phyloP scores from a whole-genome alignment of 192 early-diverging fungal genomes.

The Lobosporangium transversale region DNA sequence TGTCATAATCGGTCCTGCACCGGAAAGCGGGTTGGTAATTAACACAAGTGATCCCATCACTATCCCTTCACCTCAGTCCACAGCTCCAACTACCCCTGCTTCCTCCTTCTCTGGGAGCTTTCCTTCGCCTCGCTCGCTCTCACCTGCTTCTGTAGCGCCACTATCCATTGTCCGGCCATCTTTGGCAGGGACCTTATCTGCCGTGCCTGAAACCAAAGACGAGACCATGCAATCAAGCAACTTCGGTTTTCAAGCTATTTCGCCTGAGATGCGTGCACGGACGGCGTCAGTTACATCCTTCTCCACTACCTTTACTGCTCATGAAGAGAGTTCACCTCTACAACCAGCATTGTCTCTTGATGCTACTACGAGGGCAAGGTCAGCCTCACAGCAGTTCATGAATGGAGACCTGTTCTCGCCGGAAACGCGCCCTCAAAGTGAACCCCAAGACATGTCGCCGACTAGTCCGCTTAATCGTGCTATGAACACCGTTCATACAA shows the following conservation, averaged over 20 bases:
- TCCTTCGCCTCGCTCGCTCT: not conserved
- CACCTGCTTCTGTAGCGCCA: slow-evolving; percentile 7
- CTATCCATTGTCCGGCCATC: slow-evolving; percentile 6
- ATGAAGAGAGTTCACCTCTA: not conserved
- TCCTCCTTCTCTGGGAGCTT: slow-evolving; percentile 6
- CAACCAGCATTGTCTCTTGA: not conserved
- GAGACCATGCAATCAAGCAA: not conserved
- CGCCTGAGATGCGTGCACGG: not conserved
- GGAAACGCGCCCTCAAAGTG: not conserved
- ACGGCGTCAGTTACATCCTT: not conserved
- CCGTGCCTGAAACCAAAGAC: not conserved
- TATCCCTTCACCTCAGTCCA: slow-evolving; percentile 6
- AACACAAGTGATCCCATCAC: not conserved
- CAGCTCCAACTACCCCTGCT: slow-evolving; percentile 4
- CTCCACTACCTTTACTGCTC: not conserved
- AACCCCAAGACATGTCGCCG: not conserved
- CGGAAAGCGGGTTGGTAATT: not conserved
- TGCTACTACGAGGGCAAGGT: not conserved
- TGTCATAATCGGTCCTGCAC: not conserved
- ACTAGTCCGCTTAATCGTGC: not conserved
- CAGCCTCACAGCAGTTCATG: not conserved
- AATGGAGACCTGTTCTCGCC: not conserved
- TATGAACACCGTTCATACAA: slow-evolving; percentile 9
- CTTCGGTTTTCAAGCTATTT: not conserved
- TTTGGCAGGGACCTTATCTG: not conserved